Evolutionary conservation across 192 early-diverging fungal species (phyloP).

Genomic region (Coemansia javaensis): DNA sequence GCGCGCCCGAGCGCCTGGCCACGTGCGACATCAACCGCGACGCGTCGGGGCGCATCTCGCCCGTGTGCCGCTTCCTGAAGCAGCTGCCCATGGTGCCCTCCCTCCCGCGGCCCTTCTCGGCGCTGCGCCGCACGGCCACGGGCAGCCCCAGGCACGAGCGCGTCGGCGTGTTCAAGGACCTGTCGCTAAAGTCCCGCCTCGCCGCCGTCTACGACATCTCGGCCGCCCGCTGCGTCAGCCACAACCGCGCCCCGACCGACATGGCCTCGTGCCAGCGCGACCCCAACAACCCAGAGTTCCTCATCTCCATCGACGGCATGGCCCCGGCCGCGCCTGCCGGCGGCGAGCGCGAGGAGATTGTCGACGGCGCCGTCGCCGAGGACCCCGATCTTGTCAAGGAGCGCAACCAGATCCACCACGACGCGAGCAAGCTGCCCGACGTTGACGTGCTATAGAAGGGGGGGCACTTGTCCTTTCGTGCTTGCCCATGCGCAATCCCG

Average conservation of each 20-base stretch:
- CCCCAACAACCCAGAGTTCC: constrained; percentile 43
- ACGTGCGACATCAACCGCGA: constrained; percentile 44
- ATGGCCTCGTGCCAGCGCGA: constrained; percentile 41
- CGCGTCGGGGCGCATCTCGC: constrained; percentile 21
- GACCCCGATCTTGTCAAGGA: constrained; percentile 15
- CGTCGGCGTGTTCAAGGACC: constrained; percentile 33
- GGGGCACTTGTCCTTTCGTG: too few relatives aligned
- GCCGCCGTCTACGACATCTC: constrained; percentile 29
- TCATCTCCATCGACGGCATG: constrained; percentile 30
- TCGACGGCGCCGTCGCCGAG: not conserved
- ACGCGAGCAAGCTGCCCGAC: constrained; percentile 21
- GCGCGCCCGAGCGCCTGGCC: constrained; percentile 37
- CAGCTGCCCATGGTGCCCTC: constrained; percentile 45
- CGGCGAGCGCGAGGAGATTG: constrained; percentile 1
- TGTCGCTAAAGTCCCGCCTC: constrained; percentile 24
- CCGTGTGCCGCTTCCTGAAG: constrained; percentile 38
- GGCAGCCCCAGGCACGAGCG: constrained; percentile 34
- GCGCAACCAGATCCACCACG: constrained; percentile 16
- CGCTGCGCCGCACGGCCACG: constrained; percentile 24
- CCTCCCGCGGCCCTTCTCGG: constrained; percentile 31
- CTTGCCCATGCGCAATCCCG: not conserved
- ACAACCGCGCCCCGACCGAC: constrained; percentile 18
- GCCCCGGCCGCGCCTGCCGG: not conserved
- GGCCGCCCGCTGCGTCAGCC: constrained; percentile 32
- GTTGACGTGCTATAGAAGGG: constrained; percentile 10